phyloP scores from a whole-genome alignment of 108 stramenopile genomes.

The Aureococcus anophagefferens region DNA sequence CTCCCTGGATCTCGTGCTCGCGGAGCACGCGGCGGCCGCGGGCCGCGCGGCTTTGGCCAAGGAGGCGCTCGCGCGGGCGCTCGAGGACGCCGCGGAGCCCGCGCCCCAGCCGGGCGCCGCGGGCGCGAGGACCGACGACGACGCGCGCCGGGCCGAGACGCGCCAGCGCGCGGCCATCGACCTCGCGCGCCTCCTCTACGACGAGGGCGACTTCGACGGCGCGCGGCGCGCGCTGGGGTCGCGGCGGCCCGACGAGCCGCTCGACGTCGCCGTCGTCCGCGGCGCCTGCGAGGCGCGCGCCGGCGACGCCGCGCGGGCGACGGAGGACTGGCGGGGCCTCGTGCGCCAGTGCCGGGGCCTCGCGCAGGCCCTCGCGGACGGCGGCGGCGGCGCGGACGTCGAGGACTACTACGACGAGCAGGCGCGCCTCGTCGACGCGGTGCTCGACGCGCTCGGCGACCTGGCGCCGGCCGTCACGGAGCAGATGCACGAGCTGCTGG shows the following conservation, averaged over 20 bases:
- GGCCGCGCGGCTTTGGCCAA: neutral
- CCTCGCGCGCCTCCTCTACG: neutral
- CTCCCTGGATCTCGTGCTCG: neutral
- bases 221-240: too few relatives aligned
- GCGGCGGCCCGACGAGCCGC: neutral
- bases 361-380: too few relatives aligned
- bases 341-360: too few relatives aligned
- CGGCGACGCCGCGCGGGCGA: too few relatives aligned
- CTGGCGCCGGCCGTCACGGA: too few relatives aligned
- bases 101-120: too few relatives aligned
- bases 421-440: too few relatives aligned
- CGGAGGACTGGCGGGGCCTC: too few relatives aligned
- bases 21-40: neutral
- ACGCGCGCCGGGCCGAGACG: neutral
- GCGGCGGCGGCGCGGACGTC: too few relatives aligned
- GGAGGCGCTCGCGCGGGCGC: neutral
- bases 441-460: too few relatives aligned
- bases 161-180: neutral
- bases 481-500: too few relatives aligned
- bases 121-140: neutral
- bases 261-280: neutral
- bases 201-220: neutral
- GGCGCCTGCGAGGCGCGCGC: neutral
- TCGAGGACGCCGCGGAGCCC: neutral
- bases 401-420: too few relatives aligned